Evolutionary conservation across 148 eudicot genomes (phyloP).

Genomic region (Suaeda aralocaspica): DNA sequence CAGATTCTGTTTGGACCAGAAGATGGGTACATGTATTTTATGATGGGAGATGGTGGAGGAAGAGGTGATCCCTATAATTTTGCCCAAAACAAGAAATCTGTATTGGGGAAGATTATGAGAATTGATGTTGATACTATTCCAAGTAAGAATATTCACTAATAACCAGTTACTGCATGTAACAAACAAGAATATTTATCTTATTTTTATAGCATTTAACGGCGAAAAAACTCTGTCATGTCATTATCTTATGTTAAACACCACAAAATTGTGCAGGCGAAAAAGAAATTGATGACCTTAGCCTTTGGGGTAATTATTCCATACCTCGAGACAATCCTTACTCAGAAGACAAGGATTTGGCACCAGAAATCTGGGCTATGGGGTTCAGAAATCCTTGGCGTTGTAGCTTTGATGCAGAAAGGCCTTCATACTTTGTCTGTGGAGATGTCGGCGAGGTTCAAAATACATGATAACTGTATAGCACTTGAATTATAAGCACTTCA

Average conservation of each 20-base stretch:
- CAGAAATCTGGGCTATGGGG: conserved; percentile 88
- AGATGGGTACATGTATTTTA: conserved; percentile 74
- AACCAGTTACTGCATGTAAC: background rate
- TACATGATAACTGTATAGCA: background rate
- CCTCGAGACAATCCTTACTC: conserved; percentile 73
- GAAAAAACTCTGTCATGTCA: too few relatives aligned
- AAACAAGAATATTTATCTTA: background rate
- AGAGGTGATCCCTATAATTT: conserved; percentile 65
- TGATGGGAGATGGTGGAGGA: conserved; percentile 88
- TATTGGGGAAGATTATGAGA: conserved; percentile 81
- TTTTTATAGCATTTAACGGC: too few relatives aligned
- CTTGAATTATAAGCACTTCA: background rate
- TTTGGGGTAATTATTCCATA: conserved; percentile 84
- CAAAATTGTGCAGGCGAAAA: conserved; percentile 40
- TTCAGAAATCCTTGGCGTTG: conserved; percentile 96
- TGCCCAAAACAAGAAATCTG: conserved; percentile 85
- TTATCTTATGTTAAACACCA: background rate
- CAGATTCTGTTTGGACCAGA: conserved; percentile 76
- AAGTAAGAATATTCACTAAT: conserved; percentile 42
- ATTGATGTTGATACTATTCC: conserved; percentile 70
- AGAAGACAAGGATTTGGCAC: conserved; percentile 57
- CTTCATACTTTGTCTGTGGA: conserved; percentile 83
- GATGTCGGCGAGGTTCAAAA: conserved; percentile 73
- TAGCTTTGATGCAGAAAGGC: conserved; percentile 82
- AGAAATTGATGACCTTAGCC: conserved; percentile 42